Evolutionary conservation across 2,329 filamentous ascomycete species (phyloP).

Genomic region (Aspergillus viridinutans): DNA sequence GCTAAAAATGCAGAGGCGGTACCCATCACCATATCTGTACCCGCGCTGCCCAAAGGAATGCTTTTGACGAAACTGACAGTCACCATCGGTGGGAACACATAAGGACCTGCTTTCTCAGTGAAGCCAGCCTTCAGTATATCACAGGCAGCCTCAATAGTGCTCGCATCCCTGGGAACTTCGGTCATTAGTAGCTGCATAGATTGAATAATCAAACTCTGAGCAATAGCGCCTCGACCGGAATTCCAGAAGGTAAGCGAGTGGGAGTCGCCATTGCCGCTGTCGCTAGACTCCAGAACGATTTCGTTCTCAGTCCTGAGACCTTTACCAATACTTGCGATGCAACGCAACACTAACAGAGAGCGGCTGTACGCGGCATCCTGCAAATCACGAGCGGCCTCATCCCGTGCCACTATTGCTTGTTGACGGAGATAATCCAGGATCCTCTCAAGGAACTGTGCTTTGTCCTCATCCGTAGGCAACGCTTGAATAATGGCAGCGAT

Average conservation of each 20-base stretch:
- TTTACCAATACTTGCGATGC: constrained; percentile 40
- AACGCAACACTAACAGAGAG: constrained; percentile 35
- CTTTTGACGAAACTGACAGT: constrained; percentile 40
- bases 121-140: constrained; percentile 45
- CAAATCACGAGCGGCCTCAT: constrained; percentile 27
- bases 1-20: constrained; percentile 45
- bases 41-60: constrained; percentile 36
- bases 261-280: constrained; percentile 18
- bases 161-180: constrained; percentile 36
- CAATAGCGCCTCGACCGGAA: constrained; percentile 24
- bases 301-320: constrained; percentile 37
- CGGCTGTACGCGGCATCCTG: constrained; percentile 31
- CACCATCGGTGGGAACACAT: constrained; percentile 40
- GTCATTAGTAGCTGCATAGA: constrained; percentile 38
- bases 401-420: constrained; percentile 29
- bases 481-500: constrained; percentile 44
- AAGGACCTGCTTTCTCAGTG: constrained; percentile 41
- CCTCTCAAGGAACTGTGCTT: constrained; percentile 35
- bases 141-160: constrained; percentile 44
- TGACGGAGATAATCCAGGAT: constrained; percentile 36
- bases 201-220: constrained; percentile 37
- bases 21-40: constrained; percentile 42
- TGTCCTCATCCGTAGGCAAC: constrained; percentile 35
- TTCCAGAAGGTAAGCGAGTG: constrained; percentile 38
- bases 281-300: constrained; percentile 31